phyloP scores from a whole-genome alignment of 305 asterid species.

The Fraxinus dipetala region DNA sequence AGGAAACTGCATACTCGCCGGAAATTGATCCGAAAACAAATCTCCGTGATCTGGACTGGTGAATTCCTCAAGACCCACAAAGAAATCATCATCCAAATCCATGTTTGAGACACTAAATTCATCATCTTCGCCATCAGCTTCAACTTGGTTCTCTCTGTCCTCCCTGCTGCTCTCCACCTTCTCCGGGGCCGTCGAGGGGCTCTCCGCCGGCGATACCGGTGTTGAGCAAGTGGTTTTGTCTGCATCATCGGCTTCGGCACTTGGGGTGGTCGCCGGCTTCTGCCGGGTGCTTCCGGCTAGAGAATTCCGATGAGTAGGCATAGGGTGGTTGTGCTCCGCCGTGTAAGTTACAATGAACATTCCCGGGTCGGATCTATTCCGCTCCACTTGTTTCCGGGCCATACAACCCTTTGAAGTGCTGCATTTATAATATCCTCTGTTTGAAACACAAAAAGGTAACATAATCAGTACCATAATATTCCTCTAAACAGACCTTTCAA shows the following conservation, averaged over 20 bases:
- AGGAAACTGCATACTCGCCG: slow-evolving; percentile 38
- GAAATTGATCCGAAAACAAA: slow-evolving; percentile 34
- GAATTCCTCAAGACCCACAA: slow-evolving; percentile 68
- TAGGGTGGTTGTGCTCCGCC: slow-evolving; percentile 85
- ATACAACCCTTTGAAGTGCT: slow-evolving; percentile 84
- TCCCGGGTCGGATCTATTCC: slow-evolving; percentile 83
- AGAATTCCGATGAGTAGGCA: slow-evolving; percentile 83
- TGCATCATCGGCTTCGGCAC: slow-evolving; percentile 34
- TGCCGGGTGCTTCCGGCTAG: slow-evolving; percentile 82
- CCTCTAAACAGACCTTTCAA: not conserved
- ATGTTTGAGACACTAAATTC: slow-evolving; percentile 46
- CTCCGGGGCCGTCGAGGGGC: slow-evolving; percentile 44
- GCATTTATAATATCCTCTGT: slow-evolving; percentile 90
- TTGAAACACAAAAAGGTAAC: not conserved
- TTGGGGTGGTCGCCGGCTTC: slow-evolving; percentile 36
- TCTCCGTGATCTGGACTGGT: slow-evolving; percentile 31
- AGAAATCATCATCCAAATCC: slow-evolving; percentile 71
- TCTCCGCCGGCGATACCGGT: slow-evolving; percentile 37
- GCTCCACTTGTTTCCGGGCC: slow-evolving; percentile 98
- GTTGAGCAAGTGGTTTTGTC: slow-evolving; percentile 35
- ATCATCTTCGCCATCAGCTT: slow-evolving; percentile 48
- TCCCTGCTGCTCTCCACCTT: slow-evolving; percentile 63
- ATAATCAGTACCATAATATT: slow-evolving; percentile 12
- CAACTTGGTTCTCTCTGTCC: slow-evolving; percentile 28
- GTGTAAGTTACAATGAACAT: slow-evolving; percentile 85